phyloP scores from a whole-genome alignment of 2,329 filamentous ascomycete genomes.

The Cyclaneusma minus region DNA sequence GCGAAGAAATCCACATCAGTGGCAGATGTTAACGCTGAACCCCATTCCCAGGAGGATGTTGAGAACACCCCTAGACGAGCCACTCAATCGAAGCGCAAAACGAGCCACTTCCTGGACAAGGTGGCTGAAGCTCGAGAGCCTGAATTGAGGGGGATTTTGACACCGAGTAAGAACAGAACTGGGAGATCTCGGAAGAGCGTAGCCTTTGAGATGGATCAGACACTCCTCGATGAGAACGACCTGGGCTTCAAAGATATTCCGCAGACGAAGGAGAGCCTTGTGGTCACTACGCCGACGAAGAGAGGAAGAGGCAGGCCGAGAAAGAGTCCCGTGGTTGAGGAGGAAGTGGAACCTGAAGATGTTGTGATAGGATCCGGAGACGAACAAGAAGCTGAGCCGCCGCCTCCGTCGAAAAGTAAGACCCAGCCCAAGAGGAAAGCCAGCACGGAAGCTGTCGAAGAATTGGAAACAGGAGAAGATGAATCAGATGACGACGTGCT shows the following conservation, averaged over 20 bases:
- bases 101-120: slow-evolving; percentile 5
- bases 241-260: slow-evolving; percentile 35
- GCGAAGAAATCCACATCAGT: too few species aligned
- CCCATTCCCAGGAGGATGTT: too few species aligned
- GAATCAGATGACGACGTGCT: slow-evolving; percentile 33
- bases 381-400: slow-evolving; percentile 2
- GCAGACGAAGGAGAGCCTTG: neutral
- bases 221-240: slow-evolving; percentile 24
- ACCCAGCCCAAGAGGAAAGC: too few species aligned
- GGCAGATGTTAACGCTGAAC: too few species aligned
- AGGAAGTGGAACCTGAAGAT: slow-evolving; percentile 3
- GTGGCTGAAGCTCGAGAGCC: slow-evolving; percentile 6
- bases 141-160: slow-evolving; percentile 38
- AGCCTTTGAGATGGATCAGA: slow-evolving; percentile 26
- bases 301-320: slow-evolving; percentile 4
- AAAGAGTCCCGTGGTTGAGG: slow-evolving; percentile 2
- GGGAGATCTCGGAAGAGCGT: slow-evolving; percentile 35
- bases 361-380: slow-evolving; percentile 1
- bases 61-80: too few species aligned
- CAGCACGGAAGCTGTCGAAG: slow-evolving; percentile 4
- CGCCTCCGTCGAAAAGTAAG: too few species aligned
- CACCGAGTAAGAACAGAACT: slow-evolving; percentile 30
- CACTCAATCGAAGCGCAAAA: too few species aligned
- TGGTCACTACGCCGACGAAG: slow-evolving; percentile 4
- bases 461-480: neutral